Evolutionary conservation across 768 basidiomycete species (phyloP), one percentile per base, ranked within the genome.

Genomic region (Termitomyces sp.): DNA sequence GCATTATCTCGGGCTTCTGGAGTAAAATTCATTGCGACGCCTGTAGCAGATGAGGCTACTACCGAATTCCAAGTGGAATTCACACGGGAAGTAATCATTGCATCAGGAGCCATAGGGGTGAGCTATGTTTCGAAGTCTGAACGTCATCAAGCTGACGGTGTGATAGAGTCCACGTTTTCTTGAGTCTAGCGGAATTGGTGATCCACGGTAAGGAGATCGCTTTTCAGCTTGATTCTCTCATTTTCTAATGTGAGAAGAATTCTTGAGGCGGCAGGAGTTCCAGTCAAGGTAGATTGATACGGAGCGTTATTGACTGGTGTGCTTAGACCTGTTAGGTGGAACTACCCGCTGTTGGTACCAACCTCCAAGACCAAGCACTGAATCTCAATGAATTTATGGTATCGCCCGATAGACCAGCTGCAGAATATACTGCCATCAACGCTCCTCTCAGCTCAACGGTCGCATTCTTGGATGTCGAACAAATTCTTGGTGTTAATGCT

Each of bases 311-410:
- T 14, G 22, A 26, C 9, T 48, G 6, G 11, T 22, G 32, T 43
- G 34, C 34, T 41, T 12, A 26, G 17, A 15, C 3, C 28, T 8
- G 9, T 19, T 17, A 60, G 59, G 56, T 60, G 17, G 46, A 60
- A 15, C 35, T 60, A 15, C 59, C n/a, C 59, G 53, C 59, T 26
- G 56, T 60, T 9, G 59, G 59, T 8, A 60, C 59, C 28, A 60
- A 60, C 45, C 47, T 60, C 11, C 59, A 60, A 53, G 59, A 60
- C n/a, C 59, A 60, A 35, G 53, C 56, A 5, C 50, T 57, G 26
- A 55, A 55, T 26, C 9, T 46, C 9, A 38, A 40, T 4, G n/a
- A 9, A 53, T 45, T 26, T 53, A 15, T 30, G 6, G 32, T 43
- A 43, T n/a, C 30, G 10, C 35, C n/a, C 8, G 41, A 9, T 35